phyloP scores from a whole-genome alignment of 1,284 basidiomycete species.

The Apiotrichum gracile region DNA sequence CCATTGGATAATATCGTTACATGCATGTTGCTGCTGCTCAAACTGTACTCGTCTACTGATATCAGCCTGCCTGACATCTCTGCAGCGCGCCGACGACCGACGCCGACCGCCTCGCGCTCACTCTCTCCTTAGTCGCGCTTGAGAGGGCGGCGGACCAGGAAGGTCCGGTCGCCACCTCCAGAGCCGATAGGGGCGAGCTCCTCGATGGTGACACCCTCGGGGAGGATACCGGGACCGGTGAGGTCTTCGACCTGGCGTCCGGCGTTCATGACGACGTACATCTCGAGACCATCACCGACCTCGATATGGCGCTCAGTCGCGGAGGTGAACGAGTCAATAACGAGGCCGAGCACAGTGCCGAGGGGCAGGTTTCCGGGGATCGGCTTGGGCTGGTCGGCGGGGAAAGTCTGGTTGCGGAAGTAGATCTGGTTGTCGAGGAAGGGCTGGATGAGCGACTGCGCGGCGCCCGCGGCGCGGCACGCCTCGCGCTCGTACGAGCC shows the following conservation, averaged over 20 bases:
- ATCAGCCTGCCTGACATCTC: background rate
- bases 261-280: constrained; percentile 73
- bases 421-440: constrained; percentile 98
- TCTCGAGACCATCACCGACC: constrained; percentile 89
- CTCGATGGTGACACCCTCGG: constrained; percentile 54
- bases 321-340: constrained; percentile 74
- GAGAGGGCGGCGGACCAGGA: constrained; percentile 38
- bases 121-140: constrained; percentile 49
- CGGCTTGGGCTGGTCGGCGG: constrained; percentile 49
- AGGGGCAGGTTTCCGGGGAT: constrained; percentile 77
- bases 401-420: constrained; percentile 77
- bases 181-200: constrained; percentile 38
- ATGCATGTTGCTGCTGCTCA: constrained; percentile 18
- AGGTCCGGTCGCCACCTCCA: constrained; percentile 40
- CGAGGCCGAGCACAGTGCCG: constrained; percentile 69
- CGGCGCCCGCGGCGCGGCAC: constrained; percentile 87
- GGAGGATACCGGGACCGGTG: constrained; percentile 50
- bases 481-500: constrained; percentile 92
- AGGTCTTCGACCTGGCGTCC: constrained; percentile 61
- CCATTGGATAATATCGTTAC: constrained; percentile 13
- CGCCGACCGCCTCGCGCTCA: background rate
- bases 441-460: constrained; percentile 82
- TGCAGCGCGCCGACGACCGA: background rate
- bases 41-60: constrained; percentile 7
- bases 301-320: constrained; percentile 96